A percentile compares a stretch with the other conserved stretches of the same genome.
phyloP scores from a whole-genome alignment of 345 rosid genomes.

The Eucalyptus leucophloia region DNA sequence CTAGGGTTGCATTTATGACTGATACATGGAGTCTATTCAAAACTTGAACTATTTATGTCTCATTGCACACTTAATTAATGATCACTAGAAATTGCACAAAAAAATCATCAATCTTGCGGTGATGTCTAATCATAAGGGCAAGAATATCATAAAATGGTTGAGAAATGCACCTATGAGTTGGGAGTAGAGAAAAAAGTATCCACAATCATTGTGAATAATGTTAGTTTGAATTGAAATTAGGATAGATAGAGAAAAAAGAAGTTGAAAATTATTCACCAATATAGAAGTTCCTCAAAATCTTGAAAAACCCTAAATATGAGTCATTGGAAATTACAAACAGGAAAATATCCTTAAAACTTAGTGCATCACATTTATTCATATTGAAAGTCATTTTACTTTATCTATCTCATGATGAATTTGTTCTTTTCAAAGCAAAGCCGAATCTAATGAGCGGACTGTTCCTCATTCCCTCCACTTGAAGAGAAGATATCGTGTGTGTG shows the following conservation, averaged over 20 bases:
- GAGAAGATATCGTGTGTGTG: not conserved
- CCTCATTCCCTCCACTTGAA: not conserved
- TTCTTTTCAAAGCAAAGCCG: not conserved
- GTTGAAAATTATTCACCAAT: not conserved
- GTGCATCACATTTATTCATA: not conserved
- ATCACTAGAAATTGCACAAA: accelerated
- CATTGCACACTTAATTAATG: accelerated
- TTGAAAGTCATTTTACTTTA: not conserved
- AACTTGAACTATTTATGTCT: too few species aligned
- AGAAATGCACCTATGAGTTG: too few species aligned
- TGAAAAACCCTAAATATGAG: not conserved
- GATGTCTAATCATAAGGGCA: too few species aligned
- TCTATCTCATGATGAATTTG: too few species aligned
- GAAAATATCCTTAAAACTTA: not conserved
- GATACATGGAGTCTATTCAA: too few species aligned
- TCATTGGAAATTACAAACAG: not conserved
- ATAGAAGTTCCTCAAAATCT: not conserved
- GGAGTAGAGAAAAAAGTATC: too few species aligned
- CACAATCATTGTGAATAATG: too few species aligned
- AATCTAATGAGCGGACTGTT: not conserved
- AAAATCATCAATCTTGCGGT: too few species aligned
- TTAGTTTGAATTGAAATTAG: not conserved
- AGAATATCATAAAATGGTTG: too few species aligned
- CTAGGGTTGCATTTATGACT: accelerated
- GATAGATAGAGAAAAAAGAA: not conserved